Base-by-base conservation (phyloP, 2,329 filamentous ascomycete species). In the Fusarium protoensiforme region DNA sequence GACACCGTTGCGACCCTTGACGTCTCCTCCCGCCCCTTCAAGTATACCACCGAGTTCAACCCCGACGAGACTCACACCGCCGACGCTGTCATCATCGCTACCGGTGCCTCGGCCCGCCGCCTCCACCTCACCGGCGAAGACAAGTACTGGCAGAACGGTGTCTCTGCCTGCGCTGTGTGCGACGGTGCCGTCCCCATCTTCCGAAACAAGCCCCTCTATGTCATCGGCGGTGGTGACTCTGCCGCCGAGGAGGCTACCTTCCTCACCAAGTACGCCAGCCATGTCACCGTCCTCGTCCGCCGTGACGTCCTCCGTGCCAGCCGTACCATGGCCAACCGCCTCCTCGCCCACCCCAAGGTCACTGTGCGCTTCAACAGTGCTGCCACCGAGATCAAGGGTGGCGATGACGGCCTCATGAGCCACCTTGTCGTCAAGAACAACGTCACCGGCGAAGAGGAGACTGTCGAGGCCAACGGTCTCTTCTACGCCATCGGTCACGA, bases 401-500 rank as follows among this genome's bases (percentile, higher is more conserved):
- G 96, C 80, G 90, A 92, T 51, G 92, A 93, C 81, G 93, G 94
- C 27, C 86, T 98, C 77, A 98, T 98, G 95, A 94, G 91, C 81
- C 92, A 95, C 80, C 86, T 99, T 75, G 90, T 93, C 62, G 88
- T 99, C 82, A 94, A 93, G 88, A 90, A 98, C 85, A 91, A 91
- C 68, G 85, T 88, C 78, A 93, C 91, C 24, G 94, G 94, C 70
- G 85, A 91, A 81, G 90, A 93, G 82, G 93, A 97, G 87, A 92
- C 92, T n/a, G 86, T 98, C 57, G 91, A 94, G 76, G 96, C 96
- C 59, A 97, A 93, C 83, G 96, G 96, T 31, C 88, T 99, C 27
- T 99, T 99, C 85, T 99, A 99, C 84, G 96, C 97, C 79, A 93
- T 99, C 61, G 96, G 96, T 27, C 96, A 99, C 85, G 96, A 98